These are phyloP conservation scores for Talaromyces marneffei DNA, from an alignment of 2,329 filamentous ascomycete genomes.

Conservation along the genomic window DNA sequence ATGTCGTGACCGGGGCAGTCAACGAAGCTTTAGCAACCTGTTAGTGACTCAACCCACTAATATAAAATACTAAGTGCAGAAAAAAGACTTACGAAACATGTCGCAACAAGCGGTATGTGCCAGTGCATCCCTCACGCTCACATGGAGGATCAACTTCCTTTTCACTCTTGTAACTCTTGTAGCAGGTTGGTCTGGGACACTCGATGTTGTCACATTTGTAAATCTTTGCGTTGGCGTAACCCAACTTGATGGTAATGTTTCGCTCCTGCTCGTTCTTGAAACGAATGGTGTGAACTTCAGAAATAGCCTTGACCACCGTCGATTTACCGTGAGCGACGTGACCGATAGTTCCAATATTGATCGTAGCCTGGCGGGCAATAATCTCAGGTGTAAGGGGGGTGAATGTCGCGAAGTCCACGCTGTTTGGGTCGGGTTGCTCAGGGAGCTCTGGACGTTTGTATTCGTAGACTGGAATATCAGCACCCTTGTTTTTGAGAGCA, in stretches of 20 bases:
- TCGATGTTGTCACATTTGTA: slow-evolving; percentile 94
- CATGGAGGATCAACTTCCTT: slow-evolving; percentile 97
- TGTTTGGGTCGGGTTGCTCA: slow-evolving; percentile 86
- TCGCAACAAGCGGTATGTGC: slow-evolving; percentile 80
- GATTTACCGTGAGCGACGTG: slow-evolving; percentile 99
- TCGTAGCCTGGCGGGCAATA: slow-evolving; percentile 94
- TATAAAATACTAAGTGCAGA: not conserved
- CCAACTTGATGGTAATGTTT: slow-evolving; percentile 99
- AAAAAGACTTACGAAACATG: slow-evolving; percentile 73
- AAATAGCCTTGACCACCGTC: slow-evolving; percentile 98
- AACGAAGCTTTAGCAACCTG: slow-evolving; percentile 64
- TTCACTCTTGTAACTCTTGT: slow-evolving; percentile 95
- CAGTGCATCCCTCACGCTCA: slow-evolving; percentile 83
- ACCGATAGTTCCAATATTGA: slow-evolving; percentile 97
- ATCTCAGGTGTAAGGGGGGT: slow-evolving; percentile 91
- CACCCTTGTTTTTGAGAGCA: slow-evolving; percentile 70
- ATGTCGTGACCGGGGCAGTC: slow-evolving; percentile 99
- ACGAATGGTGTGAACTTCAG: slow-evolving; percentile 94
- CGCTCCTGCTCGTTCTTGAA: slow-evolving; percentile 99
- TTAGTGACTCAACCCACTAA: slow-evolving; percentile 8
- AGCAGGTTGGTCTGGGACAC: slow-evolving; percentile 92
- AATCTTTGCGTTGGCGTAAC: slow-evolving; percentile 98
- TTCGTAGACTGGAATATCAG: slow-evolving; percentile 45
- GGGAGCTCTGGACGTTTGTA: slow-evolving; percentile 64
- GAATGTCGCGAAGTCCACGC: slow-evolving; percentile 74